These are phyloP conservation scores for Phytophthora pinifolia DNA, from an alignment of 352 stramenopile genomes.

Conservation along the genomic window DNA sequence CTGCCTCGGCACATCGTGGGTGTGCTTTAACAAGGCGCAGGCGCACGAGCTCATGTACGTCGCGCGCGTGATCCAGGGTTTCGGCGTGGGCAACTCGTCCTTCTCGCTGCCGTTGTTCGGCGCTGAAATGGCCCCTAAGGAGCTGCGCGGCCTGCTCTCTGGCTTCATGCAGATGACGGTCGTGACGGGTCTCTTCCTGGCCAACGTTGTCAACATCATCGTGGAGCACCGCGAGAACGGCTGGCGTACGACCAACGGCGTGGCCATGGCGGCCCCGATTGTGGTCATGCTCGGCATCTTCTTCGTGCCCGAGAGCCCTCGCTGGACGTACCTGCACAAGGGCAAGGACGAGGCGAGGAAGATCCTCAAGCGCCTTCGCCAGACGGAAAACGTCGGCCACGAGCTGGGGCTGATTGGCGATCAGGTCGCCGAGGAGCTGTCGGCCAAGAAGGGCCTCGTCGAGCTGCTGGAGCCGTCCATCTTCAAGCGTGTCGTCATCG, in stretches of 20 bases:
- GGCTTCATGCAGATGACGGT: conserved; percentile 44
- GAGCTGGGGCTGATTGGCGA: conserved; percentile 38
- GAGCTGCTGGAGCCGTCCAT: too few species aligned
- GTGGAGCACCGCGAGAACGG: conserved; percentile 28
- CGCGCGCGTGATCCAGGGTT: conserved; percentile 33
- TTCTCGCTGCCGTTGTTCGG: conserved; percentile 42
- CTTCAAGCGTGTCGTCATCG: conserved; percentile 31
- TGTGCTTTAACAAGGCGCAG: conserved; percentile 27
- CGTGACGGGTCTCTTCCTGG: conserved; percentile 31
- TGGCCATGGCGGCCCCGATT: conserved; percentile 32
- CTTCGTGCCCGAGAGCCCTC: conserved; percentile 46
- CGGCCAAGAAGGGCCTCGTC: conserved; percentile 10
- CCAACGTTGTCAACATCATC: conserved; percentile 36
- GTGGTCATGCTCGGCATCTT: conserved; percentile 42
- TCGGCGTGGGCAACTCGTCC: conserved; percentile 40
- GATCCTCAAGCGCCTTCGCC: conserved; percentile 30
- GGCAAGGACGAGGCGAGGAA: conserved; percentile 39
- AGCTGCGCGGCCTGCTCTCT: conserved; percentile 29
- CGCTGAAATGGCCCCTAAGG: conserved; percentile 36
- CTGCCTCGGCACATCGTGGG: conserved; percentile 35
- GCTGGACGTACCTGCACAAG: conserved; percentile 50
- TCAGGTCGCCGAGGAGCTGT: conserved; percentile 30
- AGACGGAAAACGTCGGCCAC: conserved; percentile 26
- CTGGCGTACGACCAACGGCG: conserved; percentile 41
- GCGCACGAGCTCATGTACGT: conserved; percentile 24